Evolutionary conservation across 2,329 filamentous ascomycete species (phyloP).

Genomic region (Fusarium albosuccineum): DNA sequence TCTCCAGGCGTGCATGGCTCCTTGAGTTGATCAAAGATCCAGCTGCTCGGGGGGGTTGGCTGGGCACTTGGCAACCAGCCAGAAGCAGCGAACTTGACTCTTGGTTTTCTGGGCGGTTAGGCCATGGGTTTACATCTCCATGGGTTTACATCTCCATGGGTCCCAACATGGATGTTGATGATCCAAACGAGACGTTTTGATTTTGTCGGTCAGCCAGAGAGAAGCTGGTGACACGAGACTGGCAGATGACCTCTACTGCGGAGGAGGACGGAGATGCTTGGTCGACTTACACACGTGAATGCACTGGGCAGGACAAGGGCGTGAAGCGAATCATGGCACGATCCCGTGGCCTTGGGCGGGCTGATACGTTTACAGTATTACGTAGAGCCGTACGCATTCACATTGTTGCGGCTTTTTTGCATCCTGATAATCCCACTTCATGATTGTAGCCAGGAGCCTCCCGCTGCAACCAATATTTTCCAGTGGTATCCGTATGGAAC

Average conservation of each 20-base stretch:
- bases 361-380: not conserved
- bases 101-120: constrained; percentile 11
- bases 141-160: too few relatives aligned
- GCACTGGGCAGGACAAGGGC: not conserved
- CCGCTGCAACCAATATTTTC: constrained; percentile 5
- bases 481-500: not conserved
- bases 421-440: constrained; percentile 1
- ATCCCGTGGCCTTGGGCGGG: constrained; percentile 10
- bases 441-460: constrained; percentile 5
- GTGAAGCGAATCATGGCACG: constrained; percentile 7
- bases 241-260: constrained; percentile 23
- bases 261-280: constrained; percentile 12
- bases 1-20: constrained; percentile 5
- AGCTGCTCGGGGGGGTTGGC: constrained; percentile 4
- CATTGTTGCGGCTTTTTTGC: constrained; percentile 25
- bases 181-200: not conserved
- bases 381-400: not conserved
- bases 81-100: constrained; percentile 5
- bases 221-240: not conserved
- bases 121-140: not conserved
- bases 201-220: not conserved
- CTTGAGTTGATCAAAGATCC: not conserved
- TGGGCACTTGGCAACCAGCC: constrained; percentile 12
- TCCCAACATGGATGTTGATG: too few relatives aligned
- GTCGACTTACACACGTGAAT: constrained; percentile 8